Conservation (phyloP, 2,329 filamentous ascomycete genomes). For the Coleophoma cylindrospora region DNA sequence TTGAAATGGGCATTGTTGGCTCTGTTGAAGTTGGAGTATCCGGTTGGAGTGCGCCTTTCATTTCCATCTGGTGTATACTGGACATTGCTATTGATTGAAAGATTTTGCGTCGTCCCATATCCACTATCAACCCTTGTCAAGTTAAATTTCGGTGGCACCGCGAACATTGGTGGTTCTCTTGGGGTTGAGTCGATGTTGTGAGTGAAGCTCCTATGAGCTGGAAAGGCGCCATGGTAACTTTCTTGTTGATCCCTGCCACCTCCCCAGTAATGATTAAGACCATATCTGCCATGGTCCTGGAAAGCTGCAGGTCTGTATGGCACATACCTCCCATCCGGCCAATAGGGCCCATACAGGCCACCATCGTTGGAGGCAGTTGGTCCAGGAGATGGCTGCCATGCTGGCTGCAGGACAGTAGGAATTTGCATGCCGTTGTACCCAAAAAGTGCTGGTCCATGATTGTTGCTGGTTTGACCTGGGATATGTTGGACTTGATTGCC, state of each 20-base stretch:
- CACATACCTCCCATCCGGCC: conserved; percentile 51
- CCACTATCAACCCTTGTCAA: not conserved
- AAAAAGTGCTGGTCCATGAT: conserved; percentile 18
- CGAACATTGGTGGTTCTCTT: not conserved
- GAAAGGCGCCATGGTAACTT: not conserved
- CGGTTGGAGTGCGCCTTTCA: conserved; percentile 15
- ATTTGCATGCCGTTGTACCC: conserved; percentile 40
- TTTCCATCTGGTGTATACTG: conserved; percentile 8
- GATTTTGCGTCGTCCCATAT: conserved; percentile 1
- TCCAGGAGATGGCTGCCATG: conserved; percentile 50
- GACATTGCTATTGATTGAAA: not conserved
- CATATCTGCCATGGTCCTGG: conserved; percentile 41
- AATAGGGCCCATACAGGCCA: conserved; percentile 56
- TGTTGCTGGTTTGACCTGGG: conserved; percentile 17
- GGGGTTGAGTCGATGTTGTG: conserved; percentile 6
- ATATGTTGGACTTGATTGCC: conserved; percentile 14
- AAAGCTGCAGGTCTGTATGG: conserved; percentile 53
- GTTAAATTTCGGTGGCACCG: conserved; percentile 1
- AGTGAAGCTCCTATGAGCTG: conserved; percentile 3
- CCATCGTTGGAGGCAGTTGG: conserved; percentile 53
- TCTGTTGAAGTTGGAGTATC: conserved; percentile 14
- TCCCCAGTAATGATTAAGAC: conserved; percentile 6
- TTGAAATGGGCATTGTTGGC: conserved; percentile 47
- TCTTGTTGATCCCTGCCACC: not conserved
- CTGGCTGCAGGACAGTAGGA: conserved; percentile 54